These are phyloP conservation scores for Eimeria tenella DNA, from an alignment of 169 alveolate species.

Conservation along the genomic window DNA sequence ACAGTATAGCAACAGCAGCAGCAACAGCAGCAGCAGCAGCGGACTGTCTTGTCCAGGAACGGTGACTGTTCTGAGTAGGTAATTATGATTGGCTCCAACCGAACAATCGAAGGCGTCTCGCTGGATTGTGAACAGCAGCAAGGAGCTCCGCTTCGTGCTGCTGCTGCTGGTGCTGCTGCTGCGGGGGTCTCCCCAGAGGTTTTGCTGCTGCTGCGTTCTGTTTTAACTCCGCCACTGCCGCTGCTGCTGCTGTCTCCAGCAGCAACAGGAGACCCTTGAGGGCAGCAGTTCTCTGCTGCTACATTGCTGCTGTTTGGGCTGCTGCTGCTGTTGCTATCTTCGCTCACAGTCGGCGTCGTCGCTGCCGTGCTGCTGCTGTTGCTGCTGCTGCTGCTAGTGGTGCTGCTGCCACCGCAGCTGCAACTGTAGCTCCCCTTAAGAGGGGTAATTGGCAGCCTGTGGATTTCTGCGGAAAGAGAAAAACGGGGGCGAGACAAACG, in stretches of 20 bases:
- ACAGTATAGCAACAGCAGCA: background rate
- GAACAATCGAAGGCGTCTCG: background rate
- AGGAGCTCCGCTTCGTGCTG: background rate
- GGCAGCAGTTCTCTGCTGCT: background rate
- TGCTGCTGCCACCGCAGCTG: background rate
- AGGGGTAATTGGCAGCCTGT: conserved; percentile 30
- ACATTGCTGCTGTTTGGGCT: background rate
- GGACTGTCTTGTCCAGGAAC: background rate
- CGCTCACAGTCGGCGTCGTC: background rate
- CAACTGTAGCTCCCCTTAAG: background rate
- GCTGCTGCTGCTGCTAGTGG: background rate
- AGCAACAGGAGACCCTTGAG: background rate
- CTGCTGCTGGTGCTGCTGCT: conserved; percentile 2
- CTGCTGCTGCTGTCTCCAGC: conserved; percentile 8
- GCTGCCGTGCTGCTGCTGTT: conserved; percentile 14
- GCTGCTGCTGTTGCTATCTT: background rate
- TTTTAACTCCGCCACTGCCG: background rate
- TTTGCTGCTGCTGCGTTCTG: background rate
- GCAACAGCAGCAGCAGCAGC: background rate
- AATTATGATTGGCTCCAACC: background rate
- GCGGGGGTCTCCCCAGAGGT: background rate
- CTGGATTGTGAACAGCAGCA: background rate
- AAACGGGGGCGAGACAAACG: conserved; percentile 27
- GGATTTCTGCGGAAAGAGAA: conserved; percentile 31
- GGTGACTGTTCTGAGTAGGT: conserved; percentile 9